phyloP scores from a whole-genome alignment of 2,329 filamentous ascomycete genomes.

The Magnaporthiopsis poae region DNA sequence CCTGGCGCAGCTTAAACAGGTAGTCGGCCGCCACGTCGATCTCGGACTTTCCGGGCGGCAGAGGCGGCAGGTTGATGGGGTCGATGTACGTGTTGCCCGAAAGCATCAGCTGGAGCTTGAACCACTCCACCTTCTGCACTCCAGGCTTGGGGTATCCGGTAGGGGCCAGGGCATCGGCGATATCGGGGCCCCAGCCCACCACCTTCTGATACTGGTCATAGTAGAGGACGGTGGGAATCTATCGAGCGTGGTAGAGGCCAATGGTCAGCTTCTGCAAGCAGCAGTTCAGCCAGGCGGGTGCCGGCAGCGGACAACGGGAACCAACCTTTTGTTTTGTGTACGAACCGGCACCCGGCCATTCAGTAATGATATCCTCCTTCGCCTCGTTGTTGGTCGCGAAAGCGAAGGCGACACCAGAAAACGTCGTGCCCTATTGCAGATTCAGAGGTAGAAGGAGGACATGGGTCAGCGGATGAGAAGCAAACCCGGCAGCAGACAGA shows the following conservation, averaged over 20 bases:
- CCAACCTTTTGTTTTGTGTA: constrained; percentile 96
- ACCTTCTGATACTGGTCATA: constrained; percentile 99
- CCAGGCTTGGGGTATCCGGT: constrained; percentile 96
- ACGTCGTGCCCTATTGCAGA: constrained; percentile 66
- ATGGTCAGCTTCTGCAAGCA: background rate
- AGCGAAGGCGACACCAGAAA: constrained; percentile 92
- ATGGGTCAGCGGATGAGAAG: background rate
- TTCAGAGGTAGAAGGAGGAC: background rate
- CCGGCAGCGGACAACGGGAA: background rate
- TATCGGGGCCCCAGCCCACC: constrained; percentile 96
- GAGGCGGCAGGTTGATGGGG: constrained; percentile 93
- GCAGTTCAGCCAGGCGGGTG: background rate
- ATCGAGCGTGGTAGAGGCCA: constrained; percentile 6
- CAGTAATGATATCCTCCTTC: constrained; percentile 96
- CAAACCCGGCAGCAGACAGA: background rate
- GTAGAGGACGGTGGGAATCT: constrained; percentile 99
- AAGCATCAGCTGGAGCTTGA: constrained; percentile 97
- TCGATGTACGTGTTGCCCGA: constrained; percentile 99
- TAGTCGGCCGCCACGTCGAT: constrained; percentile 99
- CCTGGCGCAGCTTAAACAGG: constrained; percentile 92
- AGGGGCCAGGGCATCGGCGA: constrained; percentile 88
- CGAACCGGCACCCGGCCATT: constrained; percentile 95
- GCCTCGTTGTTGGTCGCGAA: constrained; percentile 96
- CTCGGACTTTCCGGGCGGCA: constrained; percentile 94
- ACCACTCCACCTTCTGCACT: constrained; percentile 99